phyloP scores from a whole-genome alignment of 2,329 filamentous ascomycete species.

The Neofusicoccum kwambonambiense region DNA sequence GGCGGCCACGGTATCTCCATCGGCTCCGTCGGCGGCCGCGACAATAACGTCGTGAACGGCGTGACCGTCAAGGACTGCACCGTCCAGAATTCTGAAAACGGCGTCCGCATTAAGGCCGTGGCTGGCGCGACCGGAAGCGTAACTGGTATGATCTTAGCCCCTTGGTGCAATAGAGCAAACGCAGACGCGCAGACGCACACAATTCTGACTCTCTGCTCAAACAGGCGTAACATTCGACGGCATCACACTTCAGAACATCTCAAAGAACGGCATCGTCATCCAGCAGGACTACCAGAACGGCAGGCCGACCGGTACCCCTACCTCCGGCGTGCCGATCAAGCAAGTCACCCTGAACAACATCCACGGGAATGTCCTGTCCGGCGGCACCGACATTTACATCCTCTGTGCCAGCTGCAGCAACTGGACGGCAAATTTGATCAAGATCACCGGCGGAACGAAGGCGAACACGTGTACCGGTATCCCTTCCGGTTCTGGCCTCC shows the following conservation, averaged over 20 bases:
- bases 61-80: constrained; percentile 52
- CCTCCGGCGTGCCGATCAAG: constrained; percentile 41
- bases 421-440: too few species aligned
- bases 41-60: constrained; percentile 54
- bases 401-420: constrained; percentile 28
- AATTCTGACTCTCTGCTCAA: not conserved
- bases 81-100: constrained; percentile 55
- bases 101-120: constrained; percentile 59
- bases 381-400: constrained; percentile 38
- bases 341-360: constrained; percentile 36
- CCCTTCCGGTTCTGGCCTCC: too few species aligned
- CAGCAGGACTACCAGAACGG: constrained; percentile 48
- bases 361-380: constrained; percentile 33
- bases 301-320: constrained; percentile 34
- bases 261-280: constrained; percentile 44
- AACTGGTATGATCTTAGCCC: not conserved
- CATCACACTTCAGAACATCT: constrained; percentile 39
- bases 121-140: constrained; percentile 49
- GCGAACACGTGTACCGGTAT: too few species aligned
- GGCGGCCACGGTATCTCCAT: constrained; percentile 61
- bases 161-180: not conserved
- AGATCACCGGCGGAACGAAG: too few species aligned
- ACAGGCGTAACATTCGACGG: constrained; percentile 37
- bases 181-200: not conserved
- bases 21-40: constrained; percentile 58